phyloP scores from a whole-genome alignment of 345 rosid genomes.

The Arabis alpina region DNA sequence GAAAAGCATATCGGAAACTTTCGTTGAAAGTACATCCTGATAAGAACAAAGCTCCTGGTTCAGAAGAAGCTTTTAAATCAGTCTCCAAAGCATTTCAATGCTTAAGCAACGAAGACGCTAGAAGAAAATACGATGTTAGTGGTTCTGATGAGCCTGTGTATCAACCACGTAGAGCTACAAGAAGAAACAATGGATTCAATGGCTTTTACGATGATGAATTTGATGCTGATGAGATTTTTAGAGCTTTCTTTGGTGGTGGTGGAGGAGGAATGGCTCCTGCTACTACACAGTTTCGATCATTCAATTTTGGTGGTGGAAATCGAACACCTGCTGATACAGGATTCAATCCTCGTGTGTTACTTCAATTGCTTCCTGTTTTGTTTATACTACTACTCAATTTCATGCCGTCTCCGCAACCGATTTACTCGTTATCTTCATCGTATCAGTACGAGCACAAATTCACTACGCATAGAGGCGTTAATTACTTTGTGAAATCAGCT shows the following conservation, averaged over 20 bases:
- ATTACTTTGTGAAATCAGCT: conserved; percentile 75
- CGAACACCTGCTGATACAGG: conserved; percentile 56
- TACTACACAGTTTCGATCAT: conserved; percentile 68
- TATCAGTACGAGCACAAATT: conserved; percentile 75
- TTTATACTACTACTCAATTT: conserved; percentile 74
- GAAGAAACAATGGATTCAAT: conserved; percentile 54
- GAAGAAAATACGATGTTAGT: conserved; percentile 69
- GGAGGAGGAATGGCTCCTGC: conserved; percentile 86
- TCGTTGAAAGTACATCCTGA: conserved; percentile 95
- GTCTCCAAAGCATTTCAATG: conserved; percentile 94
- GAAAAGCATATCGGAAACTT: conserved; percentile 81
- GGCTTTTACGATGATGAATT: conserved; percentile 63
- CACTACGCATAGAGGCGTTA: conserved; percentile 70
- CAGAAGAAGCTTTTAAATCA: conserved; percentile 89
- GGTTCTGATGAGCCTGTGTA: conserved; percentile 81
- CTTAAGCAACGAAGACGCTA: conserved; percentile 67
- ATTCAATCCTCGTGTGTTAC: conserved; percentile 59
- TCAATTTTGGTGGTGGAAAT: conserved; percentile 64
- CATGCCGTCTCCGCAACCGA: conserved; percentile 75
- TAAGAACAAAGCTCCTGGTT: conserved; percentile 91
- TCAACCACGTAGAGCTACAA: conserved; percentile 51
- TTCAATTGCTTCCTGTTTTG: conserved; percentile 80
- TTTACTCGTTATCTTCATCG: conserved; percentile 67
- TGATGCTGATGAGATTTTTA: conserved; percentile 94
- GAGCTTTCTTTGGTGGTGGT: conserved; percentile 90